A percentile compares a stretch with the other conserved stretches of the same genome.
Evolutionary conservation across 768 basidiomycete species (phyloP).

Genomic region (Kwoniella heveanensis): DNA sequence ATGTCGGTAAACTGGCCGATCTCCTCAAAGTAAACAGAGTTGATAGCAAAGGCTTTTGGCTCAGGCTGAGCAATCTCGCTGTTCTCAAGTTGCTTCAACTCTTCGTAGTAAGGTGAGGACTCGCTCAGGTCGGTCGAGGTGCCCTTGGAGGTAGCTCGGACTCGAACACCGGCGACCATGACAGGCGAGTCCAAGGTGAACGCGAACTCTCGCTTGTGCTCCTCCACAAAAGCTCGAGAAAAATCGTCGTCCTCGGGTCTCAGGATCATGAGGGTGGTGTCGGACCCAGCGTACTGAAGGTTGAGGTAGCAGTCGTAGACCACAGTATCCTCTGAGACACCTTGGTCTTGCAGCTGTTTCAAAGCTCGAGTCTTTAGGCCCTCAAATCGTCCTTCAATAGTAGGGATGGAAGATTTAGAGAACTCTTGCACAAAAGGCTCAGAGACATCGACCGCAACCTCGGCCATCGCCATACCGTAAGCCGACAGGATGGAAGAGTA

Average conservation of each 20-base stretch:
- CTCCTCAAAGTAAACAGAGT: constrained; percentile 41
- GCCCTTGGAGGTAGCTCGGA: constrained; percentile 30
- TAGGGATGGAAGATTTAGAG: constrained; percentile 23
- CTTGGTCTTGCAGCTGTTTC: constrained; percentile 32
- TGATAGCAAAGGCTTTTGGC: constrained; percentile 24
- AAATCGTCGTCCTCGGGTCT: constrained; percentile 68
- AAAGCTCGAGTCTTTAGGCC: constrained; percentile 32
- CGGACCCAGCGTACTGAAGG: constrained; percentile 55
- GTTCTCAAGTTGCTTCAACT: constrained; percentile 26
- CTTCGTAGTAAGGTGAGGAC: constrained; percentile 29
- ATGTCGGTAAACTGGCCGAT: constrained; percentile 28
- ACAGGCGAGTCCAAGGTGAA: constrained; percentile 61
- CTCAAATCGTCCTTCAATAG: constrained; percentile 28
- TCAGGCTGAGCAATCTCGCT: constrained; percentile 5
- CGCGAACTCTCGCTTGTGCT: constrained; percentile 44
- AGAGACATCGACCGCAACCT: constrained; percentile 56
- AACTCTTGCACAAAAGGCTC: constrained; percentile 33
- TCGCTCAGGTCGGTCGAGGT: constrained; percentile 25
- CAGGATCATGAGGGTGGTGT: constrained; percentile 83
- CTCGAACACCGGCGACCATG: constrained; percentile 44
- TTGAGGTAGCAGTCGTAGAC: constrained; percentile 41
- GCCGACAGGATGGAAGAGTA: constrained; percentile 47
- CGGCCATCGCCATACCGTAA: constrained; percentile 48
- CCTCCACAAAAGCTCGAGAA: constrained; percentile 66
- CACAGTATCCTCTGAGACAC: constrained; percentile 30